Percentiles rank a stretch among this genome's conserved stretches.
These are phyloP conservation scores for Monosporascus sp. DNA, from an alignment of 2,329 filamentous ascomycete genomes.

Conservation along the genomic window DNA sequence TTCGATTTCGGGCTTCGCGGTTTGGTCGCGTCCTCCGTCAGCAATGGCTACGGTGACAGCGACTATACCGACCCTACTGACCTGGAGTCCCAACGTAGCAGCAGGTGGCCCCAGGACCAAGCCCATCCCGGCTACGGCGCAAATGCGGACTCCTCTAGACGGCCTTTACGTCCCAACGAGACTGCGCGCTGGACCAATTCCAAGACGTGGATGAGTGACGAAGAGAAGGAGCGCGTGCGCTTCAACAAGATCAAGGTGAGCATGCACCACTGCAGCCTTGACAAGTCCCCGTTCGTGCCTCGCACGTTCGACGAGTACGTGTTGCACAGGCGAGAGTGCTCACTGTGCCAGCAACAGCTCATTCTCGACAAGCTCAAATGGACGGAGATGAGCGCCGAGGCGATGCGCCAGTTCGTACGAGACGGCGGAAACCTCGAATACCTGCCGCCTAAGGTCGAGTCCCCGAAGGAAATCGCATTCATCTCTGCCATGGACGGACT, in stretches of 20 bases:
- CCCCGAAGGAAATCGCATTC: constrained; percentile 1
- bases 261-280: constrained; percentile 29
- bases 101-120: too few species aligned
- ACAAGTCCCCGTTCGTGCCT: constrained; percentile 33
- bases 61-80: too few species aligned
- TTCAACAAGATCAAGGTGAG: constrained; percentile 32
- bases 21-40: too few species aligned
- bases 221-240: constrained; percentile 25
- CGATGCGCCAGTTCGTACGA: background rate
- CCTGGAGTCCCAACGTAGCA: too few species aligned
- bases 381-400: constrained; percentile 3
- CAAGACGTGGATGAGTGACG: constrained; percentile 28
- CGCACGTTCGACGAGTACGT: constrained; percentile 25
- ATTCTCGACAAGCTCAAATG: constrained; percentile 2
- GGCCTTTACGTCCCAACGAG: background rate
- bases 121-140: too few species aligned
- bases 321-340: constrained; percentile 3
- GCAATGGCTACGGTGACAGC: too few species aligned
- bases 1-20: too few species aligned
- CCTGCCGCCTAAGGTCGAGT: background rate
- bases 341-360: constrained; percentile 1
- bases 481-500: background rate
- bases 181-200: background rate
- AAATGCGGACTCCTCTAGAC: background rate
- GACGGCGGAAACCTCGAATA: background rate